Conservation (phyloP, 2,329 filamentous ascomycete genomes). For the Pestalotiopsis sp. region DNA sequence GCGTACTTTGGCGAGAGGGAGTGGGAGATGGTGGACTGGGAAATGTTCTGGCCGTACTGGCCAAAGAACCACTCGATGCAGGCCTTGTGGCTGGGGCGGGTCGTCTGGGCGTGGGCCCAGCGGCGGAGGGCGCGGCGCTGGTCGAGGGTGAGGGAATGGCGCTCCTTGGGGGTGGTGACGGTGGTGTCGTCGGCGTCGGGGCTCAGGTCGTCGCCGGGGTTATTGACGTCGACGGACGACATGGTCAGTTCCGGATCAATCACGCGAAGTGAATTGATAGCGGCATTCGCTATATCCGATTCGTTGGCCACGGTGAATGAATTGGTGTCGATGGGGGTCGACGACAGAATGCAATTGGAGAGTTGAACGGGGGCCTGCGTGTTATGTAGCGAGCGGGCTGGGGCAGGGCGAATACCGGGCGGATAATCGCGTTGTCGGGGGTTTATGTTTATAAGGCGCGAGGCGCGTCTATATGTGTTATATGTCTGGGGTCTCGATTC, state of each 20-base stretch:
- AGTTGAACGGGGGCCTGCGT: not conserved
- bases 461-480: not conserved
- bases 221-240: conserved; percentile 11
- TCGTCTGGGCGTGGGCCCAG: conserved; percentile 59
- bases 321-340: not conserved
- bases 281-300: conserved; percentile 12
- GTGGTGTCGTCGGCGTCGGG: conserved; percentile 10
- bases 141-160: conserved; percentile 62
- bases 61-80: conserved; percentile 65
- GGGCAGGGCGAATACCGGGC: not conserved
- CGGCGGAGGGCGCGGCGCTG: conserved; percentile 61
- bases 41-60: conserved; percentile 62
- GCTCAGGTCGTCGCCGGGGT: not conserved
- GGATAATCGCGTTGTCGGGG: conserved; percentile 12
- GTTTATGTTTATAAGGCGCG: not conserved
- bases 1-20: conserved; percentile 64
- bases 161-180: conserved; percentile 43
- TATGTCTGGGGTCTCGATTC: not conserved
- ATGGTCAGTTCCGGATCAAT: conserved; percentile 9
- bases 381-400: not conserved
- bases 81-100: conserved; percentile 60
- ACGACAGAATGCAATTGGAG: conserved; percentile 6
- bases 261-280: conserved; percentile 8
- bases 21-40: conserved; percentile 65
- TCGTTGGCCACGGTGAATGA: conserved; percentile 10